These are phyloP conservation scores for Rhododendron mucronatum DNA, from an alignment of 148 eudicot genomes.

Conservation along the genomic window DNA sequence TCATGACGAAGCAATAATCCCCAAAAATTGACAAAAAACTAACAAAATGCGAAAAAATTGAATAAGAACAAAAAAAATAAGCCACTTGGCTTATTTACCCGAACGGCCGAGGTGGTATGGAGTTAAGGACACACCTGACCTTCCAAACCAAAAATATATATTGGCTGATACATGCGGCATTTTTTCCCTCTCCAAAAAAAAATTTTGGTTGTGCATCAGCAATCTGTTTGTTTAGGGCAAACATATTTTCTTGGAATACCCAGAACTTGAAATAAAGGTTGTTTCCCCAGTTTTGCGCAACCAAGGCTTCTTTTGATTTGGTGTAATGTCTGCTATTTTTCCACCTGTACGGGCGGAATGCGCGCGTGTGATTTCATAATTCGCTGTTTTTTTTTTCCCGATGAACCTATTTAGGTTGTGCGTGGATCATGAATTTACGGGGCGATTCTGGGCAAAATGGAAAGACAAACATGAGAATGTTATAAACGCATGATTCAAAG, in stretches of 20 bases:
- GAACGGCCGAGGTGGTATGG: no score
- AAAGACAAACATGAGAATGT: no score
- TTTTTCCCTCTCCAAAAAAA: constrained; percentile 55
- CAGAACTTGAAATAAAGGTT: not conserved
- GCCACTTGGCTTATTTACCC: no score
- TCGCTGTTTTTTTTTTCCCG: no score
- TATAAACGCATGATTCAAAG: no score
- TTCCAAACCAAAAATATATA: not conserved
- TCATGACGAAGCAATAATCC: no score
- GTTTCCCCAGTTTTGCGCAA: not conserved
- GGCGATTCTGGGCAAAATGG: not conserved
- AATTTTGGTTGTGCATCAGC: constrained; percentile 1
- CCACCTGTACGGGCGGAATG: not conserved
- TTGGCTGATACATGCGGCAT: constrained; percentile 62
- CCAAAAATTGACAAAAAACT: no score
- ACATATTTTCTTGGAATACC: not conserved
- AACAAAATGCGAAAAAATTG: no score
- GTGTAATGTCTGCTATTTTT: no score
- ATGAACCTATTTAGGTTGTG: not conserved
- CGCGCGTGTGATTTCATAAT: not conserved
- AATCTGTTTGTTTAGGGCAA: not conserved
- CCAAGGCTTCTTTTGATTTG: not conserved
- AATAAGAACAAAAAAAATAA: no score
- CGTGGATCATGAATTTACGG: not conserved
- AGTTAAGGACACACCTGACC: no score